Conservation (phyloP, 1,284 basidiomycete species). For the Hymenochaete sp. region DNA sequence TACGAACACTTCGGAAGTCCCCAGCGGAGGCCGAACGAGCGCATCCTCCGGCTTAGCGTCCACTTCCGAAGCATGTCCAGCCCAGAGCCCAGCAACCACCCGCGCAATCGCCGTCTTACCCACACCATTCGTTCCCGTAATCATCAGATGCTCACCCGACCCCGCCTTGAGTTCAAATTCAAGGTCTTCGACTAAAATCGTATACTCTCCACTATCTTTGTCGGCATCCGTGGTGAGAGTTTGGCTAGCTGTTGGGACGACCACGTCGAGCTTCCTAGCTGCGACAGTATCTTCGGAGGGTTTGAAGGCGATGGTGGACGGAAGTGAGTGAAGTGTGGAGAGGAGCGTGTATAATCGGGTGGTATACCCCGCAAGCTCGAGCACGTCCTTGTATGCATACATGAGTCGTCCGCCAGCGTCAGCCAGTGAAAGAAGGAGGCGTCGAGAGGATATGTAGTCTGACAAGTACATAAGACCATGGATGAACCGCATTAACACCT, state of each 20-base stretch:
- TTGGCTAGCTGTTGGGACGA: slow-evolving; percentile 49
- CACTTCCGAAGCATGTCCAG: slow-evolving; percentile 28
- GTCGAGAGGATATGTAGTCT: slow-evolving; percentile 96
- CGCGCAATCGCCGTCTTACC: slow-evolving; percentile 93
- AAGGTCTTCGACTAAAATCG: slow-evolving; percentile 21
- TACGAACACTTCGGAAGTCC: slow-evolving; percentile 63
- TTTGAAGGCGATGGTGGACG: slow-evolving; percentile 35
- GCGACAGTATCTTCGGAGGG: slow-evolving; percentile 39
- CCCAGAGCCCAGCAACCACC: slow-evolving; percentile 87
- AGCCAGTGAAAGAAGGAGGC: slow-evolving; percentile 84
- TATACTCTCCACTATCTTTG: slow-evolving; percentile 22
- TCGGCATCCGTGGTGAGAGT: neutral
- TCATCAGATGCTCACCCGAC: slow-evolving; percentile 84
- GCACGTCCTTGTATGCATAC: slow-evolving; percentile 88
- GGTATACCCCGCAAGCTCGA: slow-evolving; percentile 90
- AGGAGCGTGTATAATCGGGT: slow-evolving; percentile 84
- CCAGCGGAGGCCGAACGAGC: slow-evolving; percentile 36
- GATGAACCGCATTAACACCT: slow-evolving; percentile 12
- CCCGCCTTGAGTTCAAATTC: slow-evolving; percentile 53
- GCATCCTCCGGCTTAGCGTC: slow-evolving; percentile 29
- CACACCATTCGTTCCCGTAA: slow-evolving; percentile 88
- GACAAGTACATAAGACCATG: slow-evolving; percentile 2
- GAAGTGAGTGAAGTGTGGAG: slow-evolving; percentile 74
- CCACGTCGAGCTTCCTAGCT: slow-evolving; percentile 68
- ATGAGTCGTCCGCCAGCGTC: slow-evolving; percentile 91